Evolutionary conservation across 352 stramenopile genomes (phyloP).

Genomic region (Globisporangium solare): DNA sequence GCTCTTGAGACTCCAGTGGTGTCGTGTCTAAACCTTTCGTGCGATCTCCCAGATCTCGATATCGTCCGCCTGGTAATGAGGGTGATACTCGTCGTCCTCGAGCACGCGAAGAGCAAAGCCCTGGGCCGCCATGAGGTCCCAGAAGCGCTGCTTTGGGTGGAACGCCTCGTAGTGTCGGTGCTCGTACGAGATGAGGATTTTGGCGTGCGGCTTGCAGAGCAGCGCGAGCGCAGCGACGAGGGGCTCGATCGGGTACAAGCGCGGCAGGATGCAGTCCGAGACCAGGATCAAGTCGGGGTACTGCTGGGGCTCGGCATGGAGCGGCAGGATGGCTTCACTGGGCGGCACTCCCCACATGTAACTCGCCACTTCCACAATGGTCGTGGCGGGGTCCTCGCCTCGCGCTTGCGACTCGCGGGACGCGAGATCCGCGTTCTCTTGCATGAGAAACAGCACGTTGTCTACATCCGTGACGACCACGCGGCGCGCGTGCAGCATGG

Average conservation of each 20-base stretch:
- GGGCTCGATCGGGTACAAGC: conserved; percentile 94
- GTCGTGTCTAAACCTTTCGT: conserved; percentile 1
- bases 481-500: conserved; percentile 72
- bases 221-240: conserved; percentile 86
- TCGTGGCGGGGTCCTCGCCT: conserved; percentile 9
- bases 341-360: conserved; percentile 89
- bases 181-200: conserved; percentile 85
- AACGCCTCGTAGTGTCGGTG: conserved; percentile 80
- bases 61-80: conserved; percentile 72
- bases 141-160: conserved; percentile 77
- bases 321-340: conserved; percentile 24
- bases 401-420: conserved; percentile 17
- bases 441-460: conserved; percentile 86
- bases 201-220: conserved; percentile 47
- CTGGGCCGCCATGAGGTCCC: conserved; percentile 47
- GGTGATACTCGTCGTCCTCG: conserved; percentile 54
- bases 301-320: conserved; percentile 1
- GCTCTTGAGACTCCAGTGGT: too few relatives aligned
- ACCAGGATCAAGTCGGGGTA: conserved; percentile 86
- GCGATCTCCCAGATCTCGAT: conserved; percentile 87
- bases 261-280: conserved; percentile 94
- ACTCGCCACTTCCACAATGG: conserved; percentile 57
- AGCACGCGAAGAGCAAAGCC: conserved; percentile 55
- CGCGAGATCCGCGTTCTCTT: conserved; percentile 75
- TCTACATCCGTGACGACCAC: conserved; percentile 91